Evolutionary conservation across 768 basidiomycete species (phyloP), one percentile per base, ranked within the genome.

Genomic region (Mycena polygramma): DNA sequence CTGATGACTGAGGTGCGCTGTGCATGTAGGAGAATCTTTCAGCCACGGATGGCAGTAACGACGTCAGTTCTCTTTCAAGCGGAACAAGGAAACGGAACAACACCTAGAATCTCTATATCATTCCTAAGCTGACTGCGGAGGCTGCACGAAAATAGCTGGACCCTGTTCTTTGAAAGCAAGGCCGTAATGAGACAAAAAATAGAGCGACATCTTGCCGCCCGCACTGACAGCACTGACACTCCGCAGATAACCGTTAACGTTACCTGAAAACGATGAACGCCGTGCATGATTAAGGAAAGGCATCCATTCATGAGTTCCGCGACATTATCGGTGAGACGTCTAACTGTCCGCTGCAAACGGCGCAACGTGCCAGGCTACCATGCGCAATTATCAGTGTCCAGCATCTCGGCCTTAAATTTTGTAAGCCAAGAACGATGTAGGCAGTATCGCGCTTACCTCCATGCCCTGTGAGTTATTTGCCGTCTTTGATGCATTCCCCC

Each of bases 331-430:
- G 63, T n/a, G 41, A 14, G 22, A 45, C 54, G 36, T 65, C 19
- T 57, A 46, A n/a, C 49, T 30, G 41, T 57, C 17, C 63, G n/a
- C 20, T 37, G 24, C 49, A 45, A 39, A 10, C 8, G 17, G 51
- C 36, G 30, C 19, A 6, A 7, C 17, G 30, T 10, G 19, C 9
- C 30, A 20, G 41, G 14, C 60, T 68, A 68, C 67, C 67, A 68
- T 8, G 67, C 67, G 8, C 30, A 49, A 43, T 68, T 68, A 0
- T 68, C 67, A 15, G 36, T 17, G 7, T 68, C 67, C 36, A 68
- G 54, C 53, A 62, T 57, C 53, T 68, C 45, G 20, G 53, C 60
- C 67, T 68, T 8, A 17, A 30, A 7, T 17, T 4, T 17, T 37
- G 20, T 60, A 10, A 68, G 61, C 51, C n/a, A 7, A 41, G 3